Evolutionary conservation across 1,284 basidiomycete genomes (phyloP).

Genomic region (Ceratorhiza oryzae-sativae): DNA sequence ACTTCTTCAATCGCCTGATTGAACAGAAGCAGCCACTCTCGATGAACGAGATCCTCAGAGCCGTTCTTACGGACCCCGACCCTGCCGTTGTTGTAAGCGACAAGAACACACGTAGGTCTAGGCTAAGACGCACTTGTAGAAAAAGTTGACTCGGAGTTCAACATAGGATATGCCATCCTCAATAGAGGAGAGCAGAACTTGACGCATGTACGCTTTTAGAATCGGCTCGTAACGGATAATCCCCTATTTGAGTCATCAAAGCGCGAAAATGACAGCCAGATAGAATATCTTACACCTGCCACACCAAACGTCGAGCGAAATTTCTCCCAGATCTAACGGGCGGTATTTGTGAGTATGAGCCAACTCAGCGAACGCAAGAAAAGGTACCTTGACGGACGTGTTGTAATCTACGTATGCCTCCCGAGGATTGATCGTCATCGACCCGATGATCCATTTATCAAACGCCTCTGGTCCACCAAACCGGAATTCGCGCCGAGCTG

Average conservation of each 20-base stretch:
- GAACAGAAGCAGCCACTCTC: constrained; percentile 67
- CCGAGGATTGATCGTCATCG: constrained; percentile 68
- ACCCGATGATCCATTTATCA: constrained; percentile 66
- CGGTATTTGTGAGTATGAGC: too few relatives aligned
- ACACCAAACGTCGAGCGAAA: background rate
- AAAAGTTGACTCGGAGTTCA: constrained; percentile 75
- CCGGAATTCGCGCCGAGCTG: constrained; percentile 63
- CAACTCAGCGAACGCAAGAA: constrained; percentile 51
- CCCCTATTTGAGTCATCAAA: constrained; percentile 51
- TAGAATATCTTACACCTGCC: background rate
- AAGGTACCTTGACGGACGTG: constrained; percentile 63
- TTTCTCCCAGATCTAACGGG: background rate
- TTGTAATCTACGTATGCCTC: constrained; percentile 76
- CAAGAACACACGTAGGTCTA: background rate
- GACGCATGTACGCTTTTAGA: constrained; percentile 63
- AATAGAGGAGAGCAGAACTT: constrained; percentile 68
- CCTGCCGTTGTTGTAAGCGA: constrained; percentile 43
- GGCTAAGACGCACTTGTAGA: constrained; percentile 57
- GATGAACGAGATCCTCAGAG: constrained; percentile 62
- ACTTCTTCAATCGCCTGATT: constrained; percentile 64
- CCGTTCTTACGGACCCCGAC: constrained; percentile 65
- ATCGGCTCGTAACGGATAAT: constrained; percentile 65
- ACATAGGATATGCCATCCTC: constrained; percentile 77
- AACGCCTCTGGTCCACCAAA: constrained; percentile 62
- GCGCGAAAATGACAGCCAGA: background rate